These are phyloP conservation scores for Ascocoryne sarcoides DNA, from an alignment of 2,329 filamentous ascomycete species.

Conservation along the genomic window DNA sequence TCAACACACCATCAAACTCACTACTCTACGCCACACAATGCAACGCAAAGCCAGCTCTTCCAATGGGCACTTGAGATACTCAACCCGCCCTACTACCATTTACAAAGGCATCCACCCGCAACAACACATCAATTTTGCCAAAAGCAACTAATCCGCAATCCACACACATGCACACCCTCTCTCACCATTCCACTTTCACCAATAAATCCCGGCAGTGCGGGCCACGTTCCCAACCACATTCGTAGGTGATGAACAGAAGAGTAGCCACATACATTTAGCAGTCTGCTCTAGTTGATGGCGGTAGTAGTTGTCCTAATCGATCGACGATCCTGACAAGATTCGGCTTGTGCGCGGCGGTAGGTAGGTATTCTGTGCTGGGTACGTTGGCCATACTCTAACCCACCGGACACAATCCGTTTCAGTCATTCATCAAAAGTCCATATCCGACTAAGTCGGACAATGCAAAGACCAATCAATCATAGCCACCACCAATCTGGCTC, in stretches of 20 bases:
- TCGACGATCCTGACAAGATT: constrained; percentile 1
- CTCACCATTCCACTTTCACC: background rate
- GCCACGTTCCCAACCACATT: background rate
- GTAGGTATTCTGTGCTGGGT: background rate
- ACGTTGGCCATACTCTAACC: constrained; percentile 7
- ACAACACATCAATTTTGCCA: background rate
- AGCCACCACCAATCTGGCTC: constrained; percentile 66
- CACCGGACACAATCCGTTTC: constrained; percentile 10
- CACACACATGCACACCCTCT: background rate
- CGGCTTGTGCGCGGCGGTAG: background rate
- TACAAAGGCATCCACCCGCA: background rate
- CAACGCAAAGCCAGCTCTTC: background rate
- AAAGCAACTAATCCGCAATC: background rate
- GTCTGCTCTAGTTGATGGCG: too few relatives aligned
- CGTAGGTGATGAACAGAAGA: background rate
- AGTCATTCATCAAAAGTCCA: constrained; percentile 14
- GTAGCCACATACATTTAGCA: too few relatives aligned
- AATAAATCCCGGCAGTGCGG: background rate
- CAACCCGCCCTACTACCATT: background rate
- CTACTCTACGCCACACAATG: background rate
- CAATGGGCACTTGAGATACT: background rate
- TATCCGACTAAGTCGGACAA: constrained; percentile 4
- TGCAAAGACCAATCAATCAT: constrained; percentile 26
- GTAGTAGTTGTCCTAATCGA: background rate
- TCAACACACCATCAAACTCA: background rate